Base-by-base conservation (phyloP, 129 eudicot genomes). In the Centella asiatica region DNA sequence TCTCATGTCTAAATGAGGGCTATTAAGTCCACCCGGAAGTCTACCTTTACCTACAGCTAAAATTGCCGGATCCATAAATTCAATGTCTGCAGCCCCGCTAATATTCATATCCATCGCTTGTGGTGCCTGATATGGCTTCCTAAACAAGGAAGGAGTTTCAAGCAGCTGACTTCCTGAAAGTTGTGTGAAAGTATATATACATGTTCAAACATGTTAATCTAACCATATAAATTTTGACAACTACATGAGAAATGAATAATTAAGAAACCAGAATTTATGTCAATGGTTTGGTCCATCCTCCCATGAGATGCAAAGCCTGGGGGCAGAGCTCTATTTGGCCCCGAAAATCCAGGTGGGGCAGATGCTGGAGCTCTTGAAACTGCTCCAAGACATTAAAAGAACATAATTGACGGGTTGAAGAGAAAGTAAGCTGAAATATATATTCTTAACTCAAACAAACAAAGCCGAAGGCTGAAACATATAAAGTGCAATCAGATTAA, bases 341-440 rank as follows among this genome's bases (percentile, higher is more conserved):
- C 83, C 29, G 87, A 74, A 74, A 93, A 93, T 44, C 99, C 99
- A 40, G 99, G 99, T n/a, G 99, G 99, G n/a, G 95, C 95, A 24
- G 99, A 80, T 47, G 88, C 64, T 26, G 80, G 92, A 64, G 96
- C 71, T 75, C 93, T 88, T 20, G 99, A 76, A 23, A 51, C 99
- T 93, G 79, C 54, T 64, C 31, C 31, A 64, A 53, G 25, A 54
- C 57, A 67, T 22, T 31, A 26, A 28, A 50, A 22, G 46, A 18
- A 19, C 2, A 28, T 10, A 3, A 18, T 27, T 24, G 27, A 39
- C 4, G 31, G 19, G 4, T 34, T 40, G 42, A 26, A 44, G 19
- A 39, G 47, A 44, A 62, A 28, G 28, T 23, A 34, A 37, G n/a
- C n/a, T n/a, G n/a, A n/a, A n/a, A n/a, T n/a, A n/a, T n/a, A n/a